Evolutionary conservation across 208 protist genomes (phyloP).

Genomic region (Crithidia bombi): DNA sequence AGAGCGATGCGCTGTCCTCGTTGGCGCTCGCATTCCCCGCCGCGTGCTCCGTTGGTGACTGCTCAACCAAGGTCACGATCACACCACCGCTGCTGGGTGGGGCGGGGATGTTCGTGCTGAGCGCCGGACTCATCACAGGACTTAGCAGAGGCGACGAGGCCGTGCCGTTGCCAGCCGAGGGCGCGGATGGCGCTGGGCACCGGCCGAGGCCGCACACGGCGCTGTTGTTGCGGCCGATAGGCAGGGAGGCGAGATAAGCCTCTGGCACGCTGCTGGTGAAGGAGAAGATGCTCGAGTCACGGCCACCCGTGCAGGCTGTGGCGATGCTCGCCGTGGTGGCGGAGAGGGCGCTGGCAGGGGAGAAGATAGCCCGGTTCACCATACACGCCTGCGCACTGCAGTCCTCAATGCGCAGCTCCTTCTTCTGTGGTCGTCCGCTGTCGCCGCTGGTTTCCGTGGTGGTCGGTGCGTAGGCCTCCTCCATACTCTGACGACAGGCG

Average conservation of each 20-base stretch:
- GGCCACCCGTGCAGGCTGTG: slow-evolving; percentile 24
- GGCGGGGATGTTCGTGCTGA: neutral
- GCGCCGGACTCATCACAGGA: neutral
- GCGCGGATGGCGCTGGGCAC: neutral
- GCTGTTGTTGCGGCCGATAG: neutral
- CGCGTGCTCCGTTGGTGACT: slow-evolving; percentile 5
- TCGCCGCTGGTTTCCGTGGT: slow-evolving; percentile 8
- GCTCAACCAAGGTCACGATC: neutral
- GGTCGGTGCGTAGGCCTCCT: slow-evolving; percentile 18
- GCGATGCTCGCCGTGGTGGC: slow-evolving; percentile 23
- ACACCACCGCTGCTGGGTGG: neutral
- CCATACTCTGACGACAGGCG: slow-evolving; percentile 26
- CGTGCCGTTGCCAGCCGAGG: neutral
- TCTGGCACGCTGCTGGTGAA: slow-evolving; percentile 32
- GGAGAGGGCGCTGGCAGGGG: slow-evolving; percentile 14
- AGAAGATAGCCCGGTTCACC: slow-evolving; percentile 9
- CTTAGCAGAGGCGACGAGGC: neutral
- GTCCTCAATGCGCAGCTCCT: slow-evolving; percentile 31
- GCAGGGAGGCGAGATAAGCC: slow-evolving; percentile 6
- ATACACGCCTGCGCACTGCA: neutral
- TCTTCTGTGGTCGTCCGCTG: slow-evolving; percentile 23
- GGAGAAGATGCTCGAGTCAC: slow-evolving; percentile 36
- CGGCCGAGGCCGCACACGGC: neutral
- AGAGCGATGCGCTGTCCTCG: slow-evolving; percentile 1
- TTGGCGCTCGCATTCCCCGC: neutral